Evolutionary conservation across 2,329 filamentous ascomycete genomes (phyloP), one percentile per base, ranked within the genome.

Genomic region (Aspergillus ochraceoroseus): DNA sequence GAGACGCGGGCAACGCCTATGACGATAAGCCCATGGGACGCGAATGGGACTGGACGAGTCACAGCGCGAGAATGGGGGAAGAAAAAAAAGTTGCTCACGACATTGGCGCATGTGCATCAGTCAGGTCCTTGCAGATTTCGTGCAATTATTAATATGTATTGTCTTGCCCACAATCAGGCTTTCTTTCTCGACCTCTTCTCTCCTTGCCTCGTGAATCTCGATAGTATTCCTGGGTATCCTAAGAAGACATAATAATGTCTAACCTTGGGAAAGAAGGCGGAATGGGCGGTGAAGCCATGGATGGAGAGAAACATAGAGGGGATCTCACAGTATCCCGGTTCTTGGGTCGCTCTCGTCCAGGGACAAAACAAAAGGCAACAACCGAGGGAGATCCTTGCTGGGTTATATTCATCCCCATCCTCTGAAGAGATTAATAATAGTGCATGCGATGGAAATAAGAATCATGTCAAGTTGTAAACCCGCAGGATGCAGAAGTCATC

Each of bases 61-160:
- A 61, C 45, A 58, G 57, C 37, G 42, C 47, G 41, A 52, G 55
- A 46, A 46, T 30, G 31, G 29, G 26, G 11, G 39, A 13, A 32
- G 14, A 26, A 40, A 38, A 44, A 47, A 38, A 44, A 47, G 47
- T 41, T 35, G 40, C 46, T 48, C 41, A 43, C 40, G 23, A 32
- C 35, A 30, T 28, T 38, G 7, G 17, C 12, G 41, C 39, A 49
- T 47, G 44, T 48, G 41, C 44, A 45, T 48, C 26, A 39, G 33
- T 48, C 35, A 33, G 46, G 46, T 59, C 55, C 56, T 60, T 61
- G 55, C 54, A 58, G 52, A 55, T 52, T 49, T 47, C 46, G 38
- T 54, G 52, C 52, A 49, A 22, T 22, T 22, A 27, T 38, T 34
- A 37, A 38, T 34, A 47, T 46, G 18, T 17, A 9, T 20, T 33